Evolutionary conservation across 257 asterid genomes (phyloP).

Genomic region (Nicotiana sylvestris): DNA sequence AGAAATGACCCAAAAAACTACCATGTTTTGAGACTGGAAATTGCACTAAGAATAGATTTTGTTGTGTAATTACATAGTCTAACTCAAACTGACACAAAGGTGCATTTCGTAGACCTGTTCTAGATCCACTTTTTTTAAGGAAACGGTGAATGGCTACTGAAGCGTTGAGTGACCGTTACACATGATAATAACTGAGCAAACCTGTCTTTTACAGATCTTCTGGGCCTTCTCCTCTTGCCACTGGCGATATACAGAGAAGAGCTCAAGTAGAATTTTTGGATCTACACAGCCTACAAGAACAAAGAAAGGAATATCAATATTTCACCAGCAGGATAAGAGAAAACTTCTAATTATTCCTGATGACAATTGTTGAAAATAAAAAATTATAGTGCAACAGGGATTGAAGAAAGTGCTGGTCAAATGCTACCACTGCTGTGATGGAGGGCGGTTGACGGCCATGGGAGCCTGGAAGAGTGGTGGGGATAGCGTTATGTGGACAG

Average conservation of each 20-base stretch:
- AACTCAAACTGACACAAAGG: neutral
- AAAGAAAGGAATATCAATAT: neutral
- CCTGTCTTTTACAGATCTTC: constrained; percentile 73
- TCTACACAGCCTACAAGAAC: constrained; percentile 57
- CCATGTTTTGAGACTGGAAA: neutral
- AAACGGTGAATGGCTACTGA: neutral
- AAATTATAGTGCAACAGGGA: neutral
- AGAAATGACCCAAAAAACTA: neutral
- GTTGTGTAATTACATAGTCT: neutral
- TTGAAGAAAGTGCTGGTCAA: neutral
- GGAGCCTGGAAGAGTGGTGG: no score
- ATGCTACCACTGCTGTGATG: neutral
- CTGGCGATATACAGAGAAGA: constrained; percentile 69
- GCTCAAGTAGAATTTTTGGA: constrained; percentile 86
- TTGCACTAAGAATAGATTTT: neutral
- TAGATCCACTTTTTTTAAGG: neutral
- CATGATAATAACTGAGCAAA: constrained; percentile 19
- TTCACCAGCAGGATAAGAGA: constrained; percentile 1
- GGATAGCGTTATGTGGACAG: no score
- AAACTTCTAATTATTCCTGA: neutral
- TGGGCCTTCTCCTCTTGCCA: constrained; percentile 80
- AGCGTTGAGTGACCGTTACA: neutral
- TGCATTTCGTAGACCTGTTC: neutral
- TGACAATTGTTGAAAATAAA: neutral
- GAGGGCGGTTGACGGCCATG: no score